A percentile compares a stretch with the other conserved stretches of the same genome.
These are phyloP conservation scores for Pelargonium australe DNA, from an alignment of 441 rosid genomes.

Conservation along the genomic window DNA sequence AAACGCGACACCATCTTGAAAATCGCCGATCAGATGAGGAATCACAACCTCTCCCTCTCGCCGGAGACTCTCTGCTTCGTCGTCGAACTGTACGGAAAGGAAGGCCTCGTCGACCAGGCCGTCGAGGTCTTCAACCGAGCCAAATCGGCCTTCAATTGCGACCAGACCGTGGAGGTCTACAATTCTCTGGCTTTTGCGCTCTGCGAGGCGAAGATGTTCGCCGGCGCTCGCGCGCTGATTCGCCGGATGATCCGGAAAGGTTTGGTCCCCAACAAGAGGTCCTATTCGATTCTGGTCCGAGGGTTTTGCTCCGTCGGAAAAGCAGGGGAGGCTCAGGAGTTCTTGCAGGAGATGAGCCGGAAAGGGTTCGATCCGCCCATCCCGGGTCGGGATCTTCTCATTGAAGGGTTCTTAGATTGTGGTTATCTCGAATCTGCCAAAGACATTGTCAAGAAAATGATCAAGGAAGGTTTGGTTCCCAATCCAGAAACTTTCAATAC, in stretches of 20 bases:
- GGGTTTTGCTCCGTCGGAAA: conserved; percentile 86
- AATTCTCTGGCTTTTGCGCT: conserved; percentile 69
- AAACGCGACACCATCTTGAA: conserved; percentile 79
- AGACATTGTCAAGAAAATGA: conserved; percentile 68
- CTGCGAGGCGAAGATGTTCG: conserved; percentile 75
- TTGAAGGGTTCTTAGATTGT: conserved; percentile 70
- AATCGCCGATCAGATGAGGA: conserved; percentile 57
- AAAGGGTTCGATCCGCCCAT: conserved; percentile 80
- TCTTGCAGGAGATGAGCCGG: conserved; percentile 73
- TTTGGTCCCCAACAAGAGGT: conserved; percentile 50
- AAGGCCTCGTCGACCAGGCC: conserved; percentile 67
- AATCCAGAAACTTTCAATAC: conserved; percentile 58
- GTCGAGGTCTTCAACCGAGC: conserved; percentile 74
- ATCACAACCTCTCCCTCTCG: conserved; percentile 44
- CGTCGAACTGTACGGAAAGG: conserved; percentile 65
- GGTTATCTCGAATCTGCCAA: conserved; percentile 79
- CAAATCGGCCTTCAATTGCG: conserved; percentile 43
- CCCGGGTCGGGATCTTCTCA: conserved; percentile 75
- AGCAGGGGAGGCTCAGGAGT: conserved; percentile 65
- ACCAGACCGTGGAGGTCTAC: conserved; percentile 42
- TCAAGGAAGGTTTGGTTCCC: conserved; percentile 57
- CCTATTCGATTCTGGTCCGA: conserved; percentile 57
- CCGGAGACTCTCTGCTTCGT: conserved; percentile 54
- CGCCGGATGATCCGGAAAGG: conserved; percentile 78
- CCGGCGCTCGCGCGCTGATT: conserved; percentile 72